A percentile compares a stretch with the other conserved stretches of the same genome.
phyloP scores from a whole-genome alignment of 108 stramenopile species.

The Parietichytrium sp. region DNA sequence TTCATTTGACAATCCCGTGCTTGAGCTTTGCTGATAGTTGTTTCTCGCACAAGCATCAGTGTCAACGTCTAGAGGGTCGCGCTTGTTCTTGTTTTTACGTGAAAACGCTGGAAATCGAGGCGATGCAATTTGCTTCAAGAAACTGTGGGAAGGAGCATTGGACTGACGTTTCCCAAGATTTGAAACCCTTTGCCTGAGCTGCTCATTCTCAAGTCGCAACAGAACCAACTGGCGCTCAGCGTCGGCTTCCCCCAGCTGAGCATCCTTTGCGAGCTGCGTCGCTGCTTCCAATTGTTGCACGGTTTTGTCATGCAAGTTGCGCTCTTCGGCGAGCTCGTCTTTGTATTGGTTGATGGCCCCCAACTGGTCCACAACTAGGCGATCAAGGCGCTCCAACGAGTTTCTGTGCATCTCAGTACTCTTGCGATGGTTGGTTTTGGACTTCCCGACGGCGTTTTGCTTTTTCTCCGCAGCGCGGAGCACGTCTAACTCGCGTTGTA shows the following conservation, averaged over 20 bases:
- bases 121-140: too few species aligned
- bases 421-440: not conserved
- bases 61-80: too few species aligned
- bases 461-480: not conserved
- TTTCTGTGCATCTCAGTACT: constrained; percentile 14
- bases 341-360: constrained; percentile 20
- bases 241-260: constrained; percentile 10
- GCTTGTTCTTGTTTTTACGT: too few species aligned
- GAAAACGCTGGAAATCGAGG: too few species aligned
- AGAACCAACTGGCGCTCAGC: constrained; percentile 18
- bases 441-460: not conserved
- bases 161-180: too few species aligned
- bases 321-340: constrained; percentile 29
- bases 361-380: constrained; percentile 7
- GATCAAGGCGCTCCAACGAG: constrained; percentile 32
- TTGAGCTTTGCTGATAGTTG: too few species aligned
- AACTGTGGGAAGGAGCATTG: too few species aligned
- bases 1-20: too few species aligned
- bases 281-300: constrained; percentile 12
- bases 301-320: constrained; percentile 4
- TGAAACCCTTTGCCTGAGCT: not conserved
- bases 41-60: too few species aligned
- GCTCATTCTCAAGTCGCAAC: not conserved
- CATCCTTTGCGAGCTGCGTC: constrained; percentile 36
- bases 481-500: not conserved